Evolutionary conservation across 148 eudicot species (phyloP).

Genomic region (Fagopyrum homotropicum): DNA sequence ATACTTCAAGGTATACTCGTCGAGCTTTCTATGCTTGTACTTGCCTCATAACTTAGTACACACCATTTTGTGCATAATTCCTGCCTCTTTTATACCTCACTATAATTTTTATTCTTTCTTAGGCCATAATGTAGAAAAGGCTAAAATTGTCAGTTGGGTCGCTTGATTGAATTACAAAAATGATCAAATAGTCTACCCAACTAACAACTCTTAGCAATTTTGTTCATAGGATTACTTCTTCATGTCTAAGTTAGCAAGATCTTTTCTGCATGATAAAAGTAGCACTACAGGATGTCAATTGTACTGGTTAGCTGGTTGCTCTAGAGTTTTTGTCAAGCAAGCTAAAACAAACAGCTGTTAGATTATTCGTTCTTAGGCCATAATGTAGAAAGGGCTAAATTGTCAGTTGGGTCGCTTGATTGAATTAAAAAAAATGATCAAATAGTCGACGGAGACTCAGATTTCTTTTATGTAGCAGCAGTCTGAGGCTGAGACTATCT

Average conservation of each 20-base stretch:
- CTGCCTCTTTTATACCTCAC: not conserved
- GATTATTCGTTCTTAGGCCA: not conserved
- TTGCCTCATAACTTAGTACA: too few relatives aligned
- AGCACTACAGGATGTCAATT: not conserved
- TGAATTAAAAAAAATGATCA: not conserved
- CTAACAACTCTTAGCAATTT: not conserved
- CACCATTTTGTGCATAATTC: too few relatives aligned
- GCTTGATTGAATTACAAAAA: not conserved
- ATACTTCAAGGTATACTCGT: conserved; percentile 45
- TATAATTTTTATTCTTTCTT: not conserved
- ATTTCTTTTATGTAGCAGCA: not conserved
- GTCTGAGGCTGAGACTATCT: not conserved
- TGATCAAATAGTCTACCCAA: not conserved
- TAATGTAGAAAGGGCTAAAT: not conserved
- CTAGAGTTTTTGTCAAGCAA: not conserved
- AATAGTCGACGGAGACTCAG: too few relatives aligned
- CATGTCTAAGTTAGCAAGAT: not conserved
- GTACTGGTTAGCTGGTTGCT: not conserved
- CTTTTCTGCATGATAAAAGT: not conserved
- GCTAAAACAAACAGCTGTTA: not conserved
- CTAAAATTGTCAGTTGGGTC: not conserved
- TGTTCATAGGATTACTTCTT: not conserved
- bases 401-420: not conserved
- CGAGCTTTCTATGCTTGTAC: too few relatives aligned
- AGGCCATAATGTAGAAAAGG: not conserved